These are phyloP conservation scores for Trametes maxima DNA, from an alignment of 768 basidiomycete genomes.

Conservation along the genomic window DNA sequence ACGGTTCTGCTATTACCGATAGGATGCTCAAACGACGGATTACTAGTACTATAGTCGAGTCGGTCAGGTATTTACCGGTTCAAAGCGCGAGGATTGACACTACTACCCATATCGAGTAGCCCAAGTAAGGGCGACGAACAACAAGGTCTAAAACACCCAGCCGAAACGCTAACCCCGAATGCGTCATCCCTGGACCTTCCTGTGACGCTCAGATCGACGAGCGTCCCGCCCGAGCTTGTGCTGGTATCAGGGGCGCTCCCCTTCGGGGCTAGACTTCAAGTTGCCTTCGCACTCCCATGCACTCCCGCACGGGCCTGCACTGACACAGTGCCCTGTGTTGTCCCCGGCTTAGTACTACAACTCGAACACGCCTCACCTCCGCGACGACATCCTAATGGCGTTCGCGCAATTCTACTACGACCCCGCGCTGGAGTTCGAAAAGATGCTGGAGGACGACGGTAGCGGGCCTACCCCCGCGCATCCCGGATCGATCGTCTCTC, in stretches of 20 bases:
- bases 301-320: not conserved
- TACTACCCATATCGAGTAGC: no score
- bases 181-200: no score
- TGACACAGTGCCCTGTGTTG: not conserved
- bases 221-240: no score
- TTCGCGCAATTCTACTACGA: slow-evolving; percentile 23
- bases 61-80: no score
- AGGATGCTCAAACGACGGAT: no score
- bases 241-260: not conserved
- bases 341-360: not conserved
- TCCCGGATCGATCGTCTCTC: not conserved
- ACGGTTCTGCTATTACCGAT: no score
- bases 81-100: no score
- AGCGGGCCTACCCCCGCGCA: not conserved
- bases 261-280: not conserved
- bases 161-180: no score
- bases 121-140: no score
- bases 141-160: no score
- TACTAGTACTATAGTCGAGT: no score
- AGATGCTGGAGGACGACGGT: slow-evolving; percentile 19
- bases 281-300: not conserved
- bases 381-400: slow-evolving; percentile 7
- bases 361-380: not conserved
- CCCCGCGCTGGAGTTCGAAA: slow-evolving; percentile 23
- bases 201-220: no score